Conservation (phyloP, 306 rosid genomes). For the Prinsepia uniflora region DNA sequence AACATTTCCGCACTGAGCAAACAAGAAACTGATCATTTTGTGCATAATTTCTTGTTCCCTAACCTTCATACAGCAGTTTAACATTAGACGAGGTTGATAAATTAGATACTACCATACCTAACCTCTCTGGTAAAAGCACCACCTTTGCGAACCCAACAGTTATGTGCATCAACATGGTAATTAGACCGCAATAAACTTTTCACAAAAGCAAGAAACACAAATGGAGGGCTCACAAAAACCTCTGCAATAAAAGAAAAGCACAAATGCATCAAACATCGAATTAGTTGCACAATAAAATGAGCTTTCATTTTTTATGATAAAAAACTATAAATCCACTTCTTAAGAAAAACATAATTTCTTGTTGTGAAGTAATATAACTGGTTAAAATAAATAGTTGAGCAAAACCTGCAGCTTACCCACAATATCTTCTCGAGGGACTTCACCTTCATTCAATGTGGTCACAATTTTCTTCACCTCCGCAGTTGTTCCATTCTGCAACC, state of each 20-base stretch:
- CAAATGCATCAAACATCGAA: not conserved
- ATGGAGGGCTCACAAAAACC: slow-evolving; percentile 93
- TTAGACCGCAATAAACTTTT: slow-evolving; percentile 57
- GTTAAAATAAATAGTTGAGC: not conserved
- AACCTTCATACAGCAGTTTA: not conserved
- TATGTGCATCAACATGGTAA: slow-evolving; percentile 79
- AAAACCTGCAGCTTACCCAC: slow-evolving; percentile 57
- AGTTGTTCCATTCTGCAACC: slow-evolving; percentile 65
- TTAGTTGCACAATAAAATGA: not conserved
- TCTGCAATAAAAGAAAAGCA: slow-evolving; percentile 43
- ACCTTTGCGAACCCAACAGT: slow-evolving; percentile 80
- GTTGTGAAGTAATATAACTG: not conserved
- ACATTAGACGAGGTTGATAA: not conserved
- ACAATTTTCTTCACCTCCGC: slow-evolving; percentile 87
- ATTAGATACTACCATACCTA: slow-evolving; percentile 45
- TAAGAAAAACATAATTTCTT: not conserved
- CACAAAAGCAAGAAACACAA: slow-evolving; percentile 62
- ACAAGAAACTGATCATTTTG: slow-evolving; percentile 7
- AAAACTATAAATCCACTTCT: not conserved
- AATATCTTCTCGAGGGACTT: slow-evolving; percentile 70
- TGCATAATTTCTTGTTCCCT: not conserved
- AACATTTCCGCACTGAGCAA: slow-evolving; percentile 73
- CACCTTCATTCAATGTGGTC: slow-evolving; percentile 57
- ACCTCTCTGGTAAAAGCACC: slow-evolving; percentile 91
- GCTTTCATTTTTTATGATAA: not conserved